Conservation (phyloP, 352 stramenopile genomes). For the Aphanomyces invadans region DNA sequence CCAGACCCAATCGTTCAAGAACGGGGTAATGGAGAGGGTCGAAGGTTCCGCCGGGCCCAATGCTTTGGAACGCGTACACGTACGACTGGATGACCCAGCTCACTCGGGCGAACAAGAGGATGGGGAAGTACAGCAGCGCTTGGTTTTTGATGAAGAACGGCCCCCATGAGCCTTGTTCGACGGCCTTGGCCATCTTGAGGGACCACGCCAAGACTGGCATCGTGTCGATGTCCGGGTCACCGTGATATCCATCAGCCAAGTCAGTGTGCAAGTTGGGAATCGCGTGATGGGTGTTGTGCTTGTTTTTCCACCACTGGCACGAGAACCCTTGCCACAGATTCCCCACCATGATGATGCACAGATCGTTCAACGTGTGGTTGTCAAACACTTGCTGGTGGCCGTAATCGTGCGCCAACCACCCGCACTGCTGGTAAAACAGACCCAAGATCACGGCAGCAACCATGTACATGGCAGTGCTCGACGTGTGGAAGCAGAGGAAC, state of each 20-base stretch:
- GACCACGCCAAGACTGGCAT: slow-evolving; percentile 98
- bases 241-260: slow-evolving; percentile 73
- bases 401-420: slow-evolving; percentile 96
- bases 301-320: slow-evolving; percentile 97
- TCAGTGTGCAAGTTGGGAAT: slow-evolving; percentile 95
- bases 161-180: slow-evolving; percentile 68
- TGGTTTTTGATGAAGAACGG: slow-evolving; percentile 90
- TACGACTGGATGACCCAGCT: slow-evolving; percentile 96
- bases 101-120: slow-evolving; percentile 94
- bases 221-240: slow-evolving; percentile 98
- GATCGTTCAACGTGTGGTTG: slow-evolving; percentile 89
- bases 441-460: slow-evolving; percentile 88
- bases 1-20: slow-evolving; percentile 58
- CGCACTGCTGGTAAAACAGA: slow-evolving; percentile 98
- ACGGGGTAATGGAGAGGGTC: slow-evolving; percentile 85
- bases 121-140: slow-evolving; percentile 95
- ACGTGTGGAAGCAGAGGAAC: slow-evolving; percentile 81
- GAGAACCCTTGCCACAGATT: slow-evolving; percentile 98
- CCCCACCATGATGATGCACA: slow-evolving; percentile 90
- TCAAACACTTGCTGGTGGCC: slow-evolving; percentile 97
- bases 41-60: slow-evolving; percentile 69
- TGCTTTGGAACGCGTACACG: slow-evolving; percentile 88
- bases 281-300: slow-evolving; percentile 98
- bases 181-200: slow-evolving; percentile 90
- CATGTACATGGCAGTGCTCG: slow-evolving; percentile 85